phyloP scores from a whole-genome alignment of 495 filamentous ascomycete genomes.

The Penicillium parvum region DNA sequence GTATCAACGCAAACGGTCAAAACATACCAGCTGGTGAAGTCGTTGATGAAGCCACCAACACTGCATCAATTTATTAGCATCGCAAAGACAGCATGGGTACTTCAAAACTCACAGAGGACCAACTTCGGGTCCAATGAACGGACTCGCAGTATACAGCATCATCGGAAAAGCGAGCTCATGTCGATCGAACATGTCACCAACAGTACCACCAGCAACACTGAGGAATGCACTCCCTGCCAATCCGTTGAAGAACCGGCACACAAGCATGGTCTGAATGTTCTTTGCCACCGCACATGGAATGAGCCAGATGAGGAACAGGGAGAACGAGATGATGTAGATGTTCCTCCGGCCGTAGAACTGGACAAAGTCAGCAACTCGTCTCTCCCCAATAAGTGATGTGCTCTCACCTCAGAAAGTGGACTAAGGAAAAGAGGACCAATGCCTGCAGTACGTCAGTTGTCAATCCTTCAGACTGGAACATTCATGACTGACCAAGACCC shows the following conservation, averaged over 20 bases:
- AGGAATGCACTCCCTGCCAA: slow-evolving; percentile 84
- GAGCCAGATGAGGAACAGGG: slow-evolving; percentile 76
- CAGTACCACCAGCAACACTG: slow-evolving; percentile 83
- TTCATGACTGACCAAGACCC: slow-evolving; percentile 46
- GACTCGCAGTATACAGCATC: slow-evolving; percentile 75
- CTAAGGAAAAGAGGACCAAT: slow-evolving; percentile 69
- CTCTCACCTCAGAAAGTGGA: slow-evolving; percentile 55
- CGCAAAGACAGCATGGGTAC: slow-evolving; percentile 36
- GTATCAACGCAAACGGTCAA: neutral
- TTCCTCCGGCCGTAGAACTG: slow-evolving; percentile 87
- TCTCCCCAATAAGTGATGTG: neutral
- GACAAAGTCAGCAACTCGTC: slow-evolving; percentile 23
- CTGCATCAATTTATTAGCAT: slow-evolving; percentile 11
- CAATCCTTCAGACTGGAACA: neutral
- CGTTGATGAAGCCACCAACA: slow-evolving; percentile 70
- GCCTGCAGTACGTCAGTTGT: slow-evolving; percentile 35
- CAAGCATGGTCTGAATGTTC: slow-evolving; percentile 78
- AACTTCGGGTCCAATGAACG: slow-evolving; percentile 65
- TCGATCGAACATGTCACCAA: slow-evolving; percentile 80
- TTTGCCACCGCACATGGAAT: slow-evolving; percentile 83
- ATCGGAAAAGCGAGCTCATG: slow-evolving; percentile 70
- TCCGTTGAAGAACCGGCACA: slow-evolving; percentile 81
- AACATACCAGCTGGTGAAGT: slow-evolving; percentile 64
- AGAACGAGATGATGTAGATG: slow-evolving; percentile 77
- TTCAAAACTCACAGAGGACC: slow-evolving; percentile 44